Base-by-base conservation (phyloP, 805 yeast species). In the Wickerhamiella slavikovae region DNA sequence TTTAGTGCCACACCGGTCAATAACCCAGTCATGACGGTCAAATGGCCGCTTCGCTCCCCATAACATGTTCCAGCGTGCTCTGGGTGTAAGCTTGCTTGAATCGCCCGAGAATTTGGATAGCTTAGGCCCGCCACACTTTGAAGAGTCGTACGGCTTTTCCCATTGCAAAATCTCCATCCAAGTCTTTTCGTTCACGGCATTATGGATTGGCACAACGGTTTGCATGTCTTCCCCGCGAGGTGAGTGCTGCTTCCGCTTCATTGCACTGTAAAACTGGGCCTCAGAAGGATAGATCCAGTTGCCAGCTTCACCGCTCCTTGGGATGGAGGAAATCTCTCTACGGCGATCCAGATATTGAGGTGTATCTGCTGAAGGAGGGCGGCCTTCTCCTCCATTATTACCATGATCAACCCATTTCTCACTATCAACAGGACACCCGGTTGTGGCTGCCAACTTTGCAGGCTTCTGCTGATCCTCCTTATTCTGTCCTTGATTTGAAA, bases 221-320 rank as follows among this genome's bases (percentile, higher is more conserved):
- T 67, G 58, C 98, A 85, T 85, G 45, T 83, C 95, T 5, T 54
- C 49, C 0, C 75, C 75, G 8, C 68, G 56, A 2, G 96, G 94
- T 30, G 71, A 62, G 82, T 93, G 79, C 33, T 78, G 66, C 45
- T 85, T 85, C 28, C 96, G 66, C 40, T 67, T 59, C 96, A 85
- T 89, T 7, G 95, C 94, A 34, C 80, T 89, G 49, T 60, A 85
- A 47, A 85, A 85, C 57, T 85, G 95, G 48, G 78, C 77, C 48
- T 85, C 92, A 3, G 93, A 78, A 6, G 98, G 98, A 47, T 85
- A 85, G 2, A 85, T 63, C 98, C 98, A 85, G 54, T 83, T 76
- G 11, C 59, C 59, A 12, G 51, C 39, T 1, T 66, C 45, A 3
- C 66, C 73, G 1, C 91, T 74, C 29, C 93, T 57, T 27, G 94